phyloP scores from a whole-genome alignment of 2,329 filamentous ascomycete genomes.

The Beauveria pseudobassiana region DNA sequence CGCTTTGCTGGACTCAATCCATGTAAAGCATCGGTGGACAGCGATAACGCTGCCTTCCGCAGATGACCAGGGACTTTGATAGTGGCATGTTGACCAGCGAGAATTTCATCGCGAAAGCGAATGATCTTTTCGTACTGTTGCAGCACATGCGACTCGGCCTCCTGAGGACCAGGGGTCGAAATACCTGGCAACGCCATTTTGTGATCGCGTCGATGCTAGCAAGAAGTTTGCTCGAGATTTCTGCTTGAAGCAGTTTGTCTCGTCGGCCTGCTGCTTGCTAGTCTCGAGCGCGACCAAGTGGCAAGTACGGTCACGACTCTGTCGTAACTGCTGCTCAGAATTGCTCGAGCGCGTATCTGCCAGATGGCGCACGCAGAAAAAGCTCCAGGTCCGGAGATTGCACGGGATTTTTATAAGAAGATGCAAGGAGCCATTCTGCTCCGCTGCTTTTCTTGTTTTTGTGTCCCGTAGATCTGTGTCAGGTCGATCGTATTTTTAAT shows the following conservation, averaged over 20 bases:
- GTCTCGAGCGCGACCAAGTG: not conserved
- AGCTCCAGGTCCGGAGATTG: not conserved
- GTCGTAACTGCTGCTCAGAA: not conserved
- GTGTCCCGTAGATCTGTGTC: not conserved
- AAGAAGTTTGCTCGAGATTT: not conserved
- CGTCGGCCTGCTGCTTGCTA: not conserved
- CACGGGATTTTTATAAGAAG: not conserved
- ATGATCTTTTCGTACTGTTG: constrained; percentile 74
- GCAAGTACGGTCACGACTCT: not conserved
- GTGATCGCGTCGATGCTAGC: constrained; percentile 2
- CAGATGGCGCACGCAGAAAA: not conserved
- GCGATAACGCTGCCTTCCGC: not conserved
- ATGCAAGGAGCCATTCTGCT: not conserved
- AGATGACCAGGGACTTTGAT: constrained; percentile 42
- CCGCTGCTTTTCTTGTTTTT: not conserved
- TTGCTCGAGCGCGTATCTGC: not conserved
- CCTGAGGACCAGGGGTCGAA: constrained; percentile 23
- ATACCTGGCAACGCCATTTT: constrained; percentile 19
- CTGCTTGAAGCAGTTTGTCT: not conserved
- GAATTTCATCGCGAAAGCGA: constrained; percentile 69
- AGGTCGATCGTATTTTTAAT: not conserved
- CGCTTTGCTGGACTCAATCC: not conserved
- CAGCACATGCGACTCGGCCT: constrained; percentile 49
- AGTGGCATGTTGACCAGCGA: constrained; percentile 65
- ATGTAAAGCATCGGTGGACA: not conserved